phyloP scores from a whole-genome alignment of 805 yeast genomes.

The Starmerella bacillaris region DNA sequence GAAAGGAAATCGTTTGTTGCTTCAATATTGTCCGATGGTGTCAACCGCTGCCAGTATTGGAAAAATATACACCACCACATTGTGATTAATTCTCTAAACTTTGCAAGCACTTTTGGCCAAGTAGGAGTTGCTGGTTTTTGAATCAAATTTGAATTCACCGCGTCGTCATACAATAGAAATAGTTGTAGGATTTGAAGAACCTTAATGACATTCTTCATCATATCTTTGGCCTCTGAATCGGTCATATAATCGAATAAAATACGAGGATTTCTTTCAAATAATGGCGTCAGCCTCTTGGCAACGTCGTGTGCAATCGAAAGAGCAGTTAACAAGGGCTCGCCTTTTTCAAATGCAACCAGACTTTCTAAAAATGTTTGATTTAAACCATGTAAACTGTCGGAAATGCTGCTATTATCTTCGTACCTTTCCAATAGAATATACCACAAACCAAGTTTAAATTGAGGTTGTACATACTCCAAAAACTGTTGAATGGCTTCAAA shows the following conservation, averaged over 20 bases:
- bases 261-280: conserved; percentile 14
- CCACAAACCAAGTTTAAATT: conserved; percentile 60
- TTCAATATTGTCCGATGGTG: conserved; percentile 13
- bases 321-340: conserved; percentile 29
- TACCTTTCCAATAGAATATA: conserved; percentile 46
- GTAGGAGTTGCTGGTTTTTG: conserved; percentile 20
- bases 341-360: conserved; percentile 22
- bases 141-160: conserved; percentile 18
- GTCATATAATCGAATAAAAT: conserved; percentile 8
- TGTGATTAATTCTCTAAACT: conserved; percentile 21
- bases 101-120: conserved; percentile 19
- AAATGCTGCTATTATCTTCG: conserved; percentile 24
- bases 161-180: conserved; percentile 24
- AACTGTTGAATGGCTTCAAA: conserved; percentile 42
- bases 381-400: conserved; percentile 33
- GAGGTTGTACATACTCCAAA: conserved; percentile 43
- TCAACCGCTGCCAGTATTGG: conserved; percentile 24
- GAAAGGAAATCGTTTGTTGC: conserved; percentile 32
- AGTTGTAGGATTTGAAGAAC: conserved; percentile 23
- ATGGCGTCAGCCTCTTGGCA: conserved; percentile 20
- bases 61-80: conserved; percentile 24
- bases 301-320: conserved; percentile 39
- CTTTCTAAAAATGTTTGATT: conserved; percentile 30
- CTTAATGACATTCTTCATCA: conserved; percentile 14
- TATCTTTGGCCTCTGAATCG: conserved; percentile 1